These are phyloP conservation scores for Suhomyces kilbournensis DNA, from an alignment of 805 yeast genomes.

Conservation along the genomic window DNA sequence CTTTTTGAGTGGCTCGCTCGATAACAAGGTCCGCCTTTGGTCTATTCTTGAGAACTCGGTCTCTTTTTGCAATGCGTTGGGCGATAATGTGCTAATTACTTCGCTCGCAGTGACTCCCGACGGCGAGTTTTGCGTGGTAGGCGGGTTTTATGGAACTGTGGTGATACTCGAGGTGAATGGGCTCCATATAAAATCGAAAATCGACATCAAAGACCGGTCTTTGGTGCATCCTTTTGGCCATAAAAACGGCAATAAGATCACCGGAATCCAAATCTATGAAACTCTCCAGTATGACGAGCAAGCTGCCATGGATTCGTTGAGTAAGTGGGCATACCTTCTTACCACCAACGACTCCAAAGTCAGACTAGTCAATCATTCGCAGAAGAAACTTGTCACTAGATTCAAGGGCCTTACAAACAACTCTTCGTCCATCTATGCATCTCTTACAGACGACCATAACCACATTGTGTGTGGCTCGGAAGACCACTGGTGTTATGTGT, in stretches of 20 bases:
- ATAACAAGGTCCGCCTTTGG: slow-evolving; percentile 76
- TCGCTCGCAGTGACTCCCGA: slow-evolving; percentile 71
- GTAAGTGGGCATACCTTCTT: slow-evolving; percentile 43
- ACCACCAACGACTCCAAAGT: slow-evolving; percentile 83
- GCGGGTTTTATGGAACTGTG: slow-evolving; percentile 76
- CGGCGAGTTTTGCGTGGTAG: slow-evolving; percentile 59
- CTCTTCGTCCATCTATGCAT: slow-evolving; percentile 69
- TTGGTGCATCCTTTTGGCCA: slow-evolving; percentile 22
- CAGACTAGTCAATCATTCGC: slow-evolving; percentile 57
- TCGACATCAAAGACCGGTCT: slow-evolving; percentile 30
- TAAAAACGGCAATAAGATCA: slow-evolving; percentile 50
- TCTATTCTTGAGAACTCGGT: slow-evolving; percentile 72
- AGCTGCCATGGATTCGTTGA: slow-evolving; percentile 10
- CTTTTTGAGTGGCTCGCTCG: slow-evolving; percentile 78
- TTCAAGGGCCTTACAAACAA: slow-evolving; percentile 73
- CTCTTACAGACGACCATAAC: slow-evolving; percentile 52
- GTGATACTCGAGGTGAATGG: slow-evolving; percentile 62
- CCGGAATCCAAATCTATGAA: slow-evolving; percentile 63
- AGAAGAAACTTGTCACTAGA: slow-evolving; percentile 56
- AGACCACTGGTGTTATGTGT: slow-evolving; percentile 81
- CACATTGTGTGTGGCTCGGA: slow-evolving; percentile 79
- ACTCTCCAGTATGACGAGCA: slow-evolving; percentile 4
- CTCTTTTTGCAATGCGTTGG: slow-evolving; percentile 47
- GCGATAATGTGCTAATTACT: slow-evolving; percentile 66
- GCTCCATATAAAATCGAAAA: slow-evolving; percentile 39